A percentile compares a stretch with the other conserved stretches of the same genome.
phyloP scores from a whole-genome alignment of 1,284 basidiomycete species.

The Moniliophthora roreri region DNA sequence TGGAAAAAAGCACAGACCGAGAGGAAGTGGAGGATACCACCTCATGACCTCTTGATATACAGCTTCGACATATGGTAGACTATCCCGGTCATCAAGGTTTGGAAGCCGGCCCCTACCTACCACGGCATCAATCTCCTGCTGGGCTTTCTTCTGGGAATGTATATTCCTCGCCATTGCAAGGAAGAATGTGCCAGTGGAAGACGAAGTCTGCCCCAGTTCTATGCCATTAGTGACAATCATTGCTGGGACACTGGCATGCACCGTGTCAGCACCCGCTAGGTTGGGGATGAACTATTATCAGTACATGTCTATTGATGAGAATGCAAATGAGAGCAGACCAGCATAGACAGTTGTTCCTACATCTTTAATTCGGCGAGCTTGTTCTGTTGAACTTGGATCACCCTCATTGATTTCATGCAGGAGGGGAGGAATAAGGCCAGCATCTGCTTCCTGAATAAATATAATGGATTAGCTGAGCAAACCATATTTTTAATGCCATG shows the following conservation, averaged over 20 bases:
- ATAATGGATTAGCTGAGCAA: too few relatives aligned
- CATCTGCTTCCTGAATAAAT: too few relatives aligned
- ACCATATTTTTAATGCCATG: too few relatives aligned
- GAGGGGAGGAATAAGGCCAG: too few relatives aligned
- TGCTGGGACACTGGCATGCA: background rate
- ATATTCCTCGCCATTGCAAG: constrained; percentile 31
- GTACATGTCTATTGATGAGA: too few relatives aligned
- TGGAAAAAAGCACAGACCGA: constrained; percentile 19
- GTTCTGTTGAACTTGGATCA: too few relatives aligned
- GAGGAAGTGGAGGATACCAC: constrained; percentile 30
- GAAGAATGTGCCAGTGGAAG: constrained; percentile 21
- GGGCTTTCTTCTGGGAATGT: constrained; percentile 27
- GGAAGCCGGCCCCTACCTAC: constrained; percentile 31
- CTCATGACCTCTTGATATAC: constrained; percentile 31
- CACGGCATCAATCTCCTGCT: constrained; percentile 29
- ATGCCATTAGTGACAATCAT: too few relatives aligned
- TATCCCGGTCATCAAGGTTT: constrained; percentile 26
- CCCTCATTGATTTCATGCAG: too few relatives aligned
- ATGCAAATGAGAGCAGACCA: too few relatives aligned
- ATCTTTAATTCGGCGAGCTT: too few relatives aligned
- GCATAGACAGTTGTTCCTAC: too few relatives aligned
- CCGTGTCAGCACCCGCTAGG: background rate
- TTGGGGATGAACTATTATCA: too few relatives aligned
- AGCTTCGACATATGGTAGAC: constrained; percentile 32
- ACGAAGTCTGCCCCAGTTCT: constrained; percentile 16